These are phyloP conservation scores for Aureobasidium musti DNA, from an alignment of 2,329 filamentous ascomycete genomes.

Conservation along the genomic window DNA sequence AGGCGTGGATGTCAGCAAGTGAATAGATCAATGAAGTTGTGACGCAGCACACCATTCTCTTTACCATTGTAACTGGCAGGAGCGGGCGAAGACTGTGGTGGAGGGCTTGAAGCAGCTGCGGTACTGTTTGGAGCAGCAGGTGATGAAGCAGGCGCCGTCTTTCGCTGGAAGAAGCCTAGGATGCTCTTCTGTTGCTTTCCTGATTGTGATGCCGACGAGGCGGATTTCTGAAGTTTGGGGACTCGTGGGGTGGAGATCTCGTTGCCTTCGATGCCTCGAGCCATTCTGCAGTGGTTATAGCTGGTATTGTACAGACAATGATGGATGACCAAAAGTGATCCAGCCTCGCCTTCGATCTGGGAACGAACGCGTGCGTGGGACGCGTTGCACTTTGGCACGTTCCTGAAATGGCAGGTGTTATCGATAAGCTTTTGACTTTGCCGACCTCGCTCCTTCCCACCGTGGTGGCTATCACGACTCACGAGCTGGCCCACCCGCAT, in stretches of 20 bases:
- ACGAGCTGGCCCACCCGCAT: no score
- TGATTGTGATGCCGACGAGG: constrained; percentile 43
- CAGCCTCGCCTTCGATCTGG: background rate
- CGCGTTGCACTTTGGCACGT: constrained; percentile 22
- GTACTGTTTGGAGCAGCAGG: constrained; percentile 70
- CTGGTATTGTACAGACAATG: background rate
- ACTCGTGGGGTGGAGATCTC: constrained; percentile 49
- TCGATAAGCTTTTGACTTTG: constrained; percentile 12
- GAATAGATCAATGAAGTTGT: constrained; percentile 43
- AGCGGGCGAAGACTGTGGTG: constrained; percentile 52
- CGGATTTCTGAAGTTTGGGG: constrained; percentile 50
- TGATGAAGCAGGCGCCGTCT: constrained; percentile 47
- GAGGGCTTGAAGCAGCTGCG: constrained; percentile 74
- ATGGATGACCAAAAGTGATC: background rate
- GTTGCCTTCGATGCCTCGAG: constrained; percentile 51
- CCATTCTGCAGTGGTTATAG: constrained; percentile 40
- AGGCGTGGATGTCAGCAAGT: constrained; percentile 28
- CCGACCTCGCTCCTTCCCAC: constrained; percentile 6
- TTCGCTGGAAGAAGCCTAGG: constrained; percentile 74
- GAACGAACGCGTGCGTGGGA: constrained; percentile 15
- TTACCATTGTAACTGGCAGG: constrained; percentile 55
- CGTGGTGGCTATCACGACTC: no score
- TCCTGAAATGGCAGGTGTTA: constrained; percentile 16
- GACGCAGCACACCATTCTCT: constrained; percentile 51
- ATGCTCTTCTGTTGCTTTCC: constrained; percentile 69